Percentiles rank a stretch among this genome's conserved stretches.
These are phyloP conservation scores for Flaveria bidentis DNA, from an alignment of 129 eudicot genomes.

Conservation along the genomic window DNA sequence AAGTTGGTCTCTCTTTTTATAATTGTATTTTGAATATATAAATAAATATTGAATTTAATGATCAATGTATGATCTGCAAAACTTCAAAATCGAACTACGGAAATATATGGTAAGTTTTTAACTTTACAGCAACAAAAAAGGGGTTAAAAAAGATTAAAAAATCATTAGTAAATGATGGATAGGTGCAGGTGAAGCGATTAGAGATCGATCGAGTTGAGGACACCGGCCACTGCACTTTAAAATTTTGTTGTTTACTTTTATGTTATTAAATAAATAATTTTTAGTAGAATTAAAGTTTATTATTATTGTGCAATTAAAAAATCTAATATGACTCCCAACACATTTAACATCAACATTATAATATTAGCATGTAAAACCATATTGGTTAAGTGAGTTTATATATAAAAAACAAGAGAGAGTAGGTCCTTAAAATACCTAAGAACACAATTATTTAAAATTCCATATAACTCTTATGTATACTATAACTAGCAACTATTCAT, in stretches of 20 bases:
- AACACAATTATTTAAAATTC: too few relatives aligned
- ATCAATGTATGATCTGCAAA: not conserved
- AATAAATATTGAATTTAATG: not conserved
- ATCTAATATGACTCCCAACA: not conserved
- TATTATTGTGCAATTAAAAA: not conserved
- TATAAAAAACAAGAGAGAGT: too few relatives aligned
- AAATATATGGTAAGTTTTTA: not conserved
- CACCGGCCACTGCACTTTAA: constrained; percentile 29
- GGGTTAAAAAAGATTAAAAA: not conserved
- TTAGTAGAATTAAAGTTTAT: not conserved
- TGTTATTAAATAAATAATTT: not conserved
- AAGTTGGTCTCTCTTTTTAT: too few relatives aligned
- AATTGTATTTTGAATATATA: not conserved
- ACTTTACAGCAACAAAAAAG: not conserved
- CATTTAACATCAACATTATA: too few relatives aligned
- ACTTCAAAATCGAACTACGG: not conserved
- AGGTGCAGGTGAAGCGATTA: constrained; percentile 24
- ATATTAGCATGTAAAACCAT: too few relatives aligned
- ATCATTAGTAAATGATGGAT: constrained; percentile 2
- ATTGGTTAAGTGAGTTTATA: too few relatives aligned
- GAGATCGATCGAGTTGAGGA: constrained; percentile 33
- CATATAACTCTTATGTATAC: too few relatives aligned
- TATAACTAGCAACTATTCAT: too few relatives aligned
- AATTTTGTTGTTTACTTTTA: constrained; percentile 15
- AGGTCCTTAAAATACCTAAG: too few relatives aligned